phyloP scores from a whole-genome alignment of 805 yeast genomes.

The Candida adriatica region DNA sequence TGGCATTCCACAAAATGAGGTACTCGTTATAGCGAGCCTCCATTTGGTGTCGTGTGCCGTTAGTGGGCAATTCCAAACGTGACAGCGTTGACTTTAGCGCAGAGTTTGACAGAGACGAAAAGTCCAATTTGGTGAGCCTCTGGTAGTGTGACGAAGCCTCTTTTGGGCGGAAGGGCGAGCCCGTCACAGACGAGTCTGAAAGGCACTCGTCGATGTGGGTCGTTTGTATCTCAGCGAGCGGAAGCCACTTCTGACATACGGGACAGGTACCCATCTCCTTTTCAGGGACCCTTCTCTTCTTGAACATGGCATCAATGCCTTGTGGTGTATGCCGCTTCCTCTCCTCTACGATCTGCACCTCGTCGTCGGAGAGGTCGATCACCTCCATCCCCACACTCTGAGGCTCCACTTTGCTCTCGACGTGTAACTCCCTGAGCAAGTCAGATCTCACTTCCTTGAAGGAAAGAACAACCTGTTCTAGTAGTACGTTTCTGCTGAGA shows the following conservation, averaged over 20 bases:
- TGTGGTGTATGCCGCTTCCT: constrained; percentile 14
- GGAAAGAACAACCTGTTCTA: constrained; percentile 66
- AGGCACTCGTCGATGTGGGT: constrained; percentile 57
- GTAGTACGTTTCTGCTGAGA: constrained; percentile 54
- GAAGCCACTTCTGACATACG: constrained; percentile 47
- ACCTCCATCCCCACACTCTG: constrained; percentile 14
- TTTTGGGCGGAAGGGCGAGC: constrained; percentile 21
- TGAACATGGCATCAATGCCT: constrained; percentile 15
- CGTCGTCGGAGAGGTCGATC: constrained; percentile 20
- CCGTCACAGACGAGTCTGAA: constrained; percentile 21
- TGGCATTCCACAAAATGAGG: constrained; percentile 73
- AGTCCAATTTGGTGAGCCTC: constrained; percentile 59
- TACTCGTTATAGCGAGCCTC: constrained; percentile 73
- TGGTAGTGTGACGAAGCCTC: constrained; percentile 26
- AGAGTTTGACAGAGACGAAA: constrained; percentile 47
- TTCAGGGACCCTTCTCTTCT: constrained; percentile 8
- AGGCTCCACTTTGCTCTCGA: not conserved
- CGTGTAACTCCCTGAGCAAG: constrained; percentile 27
- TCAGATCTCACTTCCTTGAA: constrained; percentile 37
- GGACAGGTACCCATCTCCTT: constrained; percentile 49
- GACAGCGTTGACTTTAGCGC: constrained; percentile 56
- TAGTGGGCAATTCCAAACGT: constrained; percentile 46
- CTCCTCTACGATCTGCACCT: constrained; percentile 24
- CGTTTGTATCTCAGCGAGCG: constrained; percentile 44
- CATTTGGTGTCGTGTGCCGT: constrained; percentile 57